Base-by-base conservation (phyloP, 768 basidiomycete genomes). In the Rhizopogon vesiculosus region DNA sequence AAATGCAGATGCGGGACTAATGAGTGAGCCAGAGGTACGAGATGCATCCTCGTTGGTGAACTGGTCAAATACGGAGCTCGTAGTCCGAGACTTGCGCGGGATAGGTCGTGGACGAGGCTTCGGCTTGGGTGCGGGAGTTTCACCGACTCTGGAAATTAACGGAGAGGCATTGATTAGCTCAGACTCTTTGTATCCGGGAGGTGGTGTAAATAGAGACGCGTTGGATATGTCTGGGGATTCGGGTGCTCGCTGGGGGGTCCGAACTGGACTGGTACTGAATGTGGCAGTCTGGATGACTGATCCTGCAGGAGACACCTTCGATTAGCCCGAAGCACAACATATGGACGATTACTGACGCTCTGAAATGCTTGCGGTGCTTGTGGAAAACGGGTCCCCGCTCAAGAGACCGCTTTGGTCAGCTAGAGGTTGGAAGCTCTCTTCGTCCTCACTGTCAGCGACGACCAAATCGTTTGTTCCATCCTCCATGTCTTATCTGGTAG, bases 391-490 rank as follows among this genome's bases (percentile, higher is more conserved):
- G 12, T 9, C 19, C 3, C 35, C 53, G 16, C 33, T 33, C 28
- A 53, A 22, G 31, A 49, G 29, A 19, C 16, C 6, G 45, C 42
- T 33, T 6, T 50, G 53, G n/a, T 29, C 19, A 35, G 35, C 10
- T 10, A 53, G 42, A n/a, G 35, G 53, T 7, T 33, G 3, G 5
- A 55, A 53, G 19, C 0, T 42, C 35, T 56, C 66, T 46, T 77
- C 76, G 28, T 68, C 76, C 50, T 77, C 76, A 63, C 81, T 82
- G 61, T 78, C 81, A 25, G 75, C 75, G 50, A 81, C 74, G n/a
- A 79, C 65, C 65, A 79, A 79, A 55, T 77, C 70, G 16, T 69
- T 59, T 29, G 61, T 54, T 7, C 33, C 44, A 39, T 31, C 44
- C 16, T 49, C 28, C 61, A 69, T 58, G 25, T 1, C 44, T n/a